A percentile compares a stretch with the other conserved stretches of the same genome.
Evolutionary conservation across 2,329 filamentous ascomycete species (phyloP).

Genomic region (Cytospora paraplurivora): DNA sequence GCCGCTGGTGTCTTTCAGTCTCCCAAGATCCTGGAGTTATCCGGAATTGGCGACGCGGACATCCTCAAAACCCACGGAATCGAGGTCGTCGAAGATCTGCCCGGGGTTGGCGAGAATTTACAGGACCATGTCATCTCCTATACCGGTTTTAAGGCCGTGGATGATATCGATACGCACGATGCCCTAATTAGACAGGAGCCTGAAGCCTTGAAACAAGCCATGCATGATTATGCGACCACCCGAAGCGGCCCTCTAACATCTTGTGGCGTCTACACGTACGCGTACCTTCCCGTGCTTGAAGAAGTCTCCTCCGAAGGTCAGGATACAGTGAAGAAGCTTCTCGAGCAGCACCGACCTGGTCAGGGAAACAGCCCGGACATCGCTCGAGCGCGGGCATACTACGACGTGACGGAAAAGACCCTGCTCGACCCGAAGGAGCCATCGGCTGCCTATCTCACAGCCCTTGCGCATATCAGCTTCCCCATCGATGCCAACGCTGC

Average conservation of each 20-base stretch:
- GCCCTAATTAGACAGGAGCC: constrained; percentile 20
- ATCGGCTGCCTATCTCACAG: constrained; percentile 22
- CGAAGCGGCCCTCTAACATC: constrained; percentile 34
- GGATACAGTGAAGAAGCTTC: constrained; percentile 3
- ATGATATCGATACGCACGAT: constrained; percentile 6
- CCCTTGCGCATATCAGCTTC: constrained; percentile 33
- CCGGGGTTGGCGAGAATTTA: constrained; percentile 39
- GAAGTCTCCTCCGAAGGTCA: background rate
- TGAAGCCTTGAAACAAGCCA: constrained; percentile 27
- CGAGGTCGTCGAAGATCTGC: constrained; percentile 35
- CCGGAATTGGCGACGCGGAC: constrained; percentile 37
- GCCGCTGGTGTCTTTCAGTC: constrained; percentile 38
- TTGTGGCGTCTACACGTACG: constrained; percentile 24
- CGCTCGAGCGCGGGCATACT: background rate
- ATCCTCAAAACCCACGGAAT: constrained; percentile 35
- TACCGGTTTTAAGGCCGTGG: constrained; percentile 8
- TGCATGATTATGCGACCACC: constrained; percentile 36
- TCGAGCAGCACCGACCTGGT: constrained; percentile 5
- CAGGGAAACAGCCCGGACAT: background rate
- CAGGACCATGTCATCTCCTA: constrained; percentile 30
- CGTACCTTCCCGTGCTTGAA: constrained; percentile 14
- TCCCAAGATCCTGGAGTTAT: constrained; percentile 39
- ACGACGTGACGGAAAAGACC: constrained; percentile 1
- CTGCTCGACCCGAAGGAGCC: constrained; percentile 10
- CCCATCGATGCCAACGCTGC: constrained; percentile 31